Conservation (phyloP, 2,329 filamentous ascomycete species). For the Arachnopeziza araneosa region DNA sequence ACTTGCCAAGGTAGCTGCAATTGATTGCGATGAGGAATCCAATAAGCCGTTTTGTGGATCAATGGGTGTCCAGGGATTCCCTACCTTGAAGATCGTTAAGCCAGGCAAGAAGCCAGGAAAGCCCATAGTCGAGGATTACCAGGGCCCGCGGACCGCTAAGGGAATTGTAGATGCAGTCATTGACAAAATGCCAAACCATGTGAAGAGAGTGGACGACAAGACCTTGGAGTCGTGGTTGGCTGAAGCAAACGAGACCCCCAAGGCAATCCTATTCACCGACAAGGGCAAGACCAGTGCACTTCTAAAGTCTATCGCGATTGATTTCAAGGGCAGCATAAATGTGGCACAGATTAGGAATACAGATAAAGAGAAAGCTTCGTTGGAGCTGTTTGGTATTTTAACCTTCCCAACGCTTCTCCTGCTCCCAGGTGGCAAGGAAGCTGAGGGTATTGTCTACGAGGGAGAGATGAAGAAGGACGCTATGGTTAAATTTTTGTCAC, state of each 20-base stretch:
- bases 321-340: constrained; percentile 75
- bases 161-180: constrained; percentile 81
- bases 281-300: constrained; percentile 85
- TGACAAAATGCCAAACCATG: constrained; percentile 86
- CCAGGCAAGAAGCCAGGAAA: constrained; percentile 76
- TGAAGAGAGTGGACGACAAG: constrained; percentile 74
- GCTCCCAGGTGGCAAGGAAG: constrained; percentile 60
- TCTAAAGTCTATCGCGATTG: constrained; percentile 79
- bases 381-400: constrained; percentile 68
- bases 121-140: constrained; percentile 85
- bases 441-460: constrained; percentile 66
- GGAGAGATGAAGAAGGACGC: constrained; percentile 81
- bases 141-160: constrained; percentile 76
- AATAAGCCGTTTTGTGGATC: constrained; percentile 84
- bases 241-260: constrained; percentile 62
- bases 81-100: constrained; percentile 87
- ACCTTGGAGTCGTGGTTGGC: constrained; percentile 70
- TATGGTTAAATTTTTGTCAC: constrained; percentile 76
- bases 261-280: constrained; percentile 87
- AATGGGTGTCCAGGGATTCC: constrained; percentile 90
- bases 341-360: constrained; percentile 70
- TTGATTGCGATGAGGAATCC: constrained; percentile 89
- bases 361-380: constrained; percentile 67
- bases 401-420: constrained; percentile 79
- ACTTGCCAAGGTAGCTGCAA: constrained; percentile 85